Evolutionary conservation across 2,329 filamentous ascomycete species (phyloP).

Genomic region (Magnaporthiopsis incrustans): DNA sequence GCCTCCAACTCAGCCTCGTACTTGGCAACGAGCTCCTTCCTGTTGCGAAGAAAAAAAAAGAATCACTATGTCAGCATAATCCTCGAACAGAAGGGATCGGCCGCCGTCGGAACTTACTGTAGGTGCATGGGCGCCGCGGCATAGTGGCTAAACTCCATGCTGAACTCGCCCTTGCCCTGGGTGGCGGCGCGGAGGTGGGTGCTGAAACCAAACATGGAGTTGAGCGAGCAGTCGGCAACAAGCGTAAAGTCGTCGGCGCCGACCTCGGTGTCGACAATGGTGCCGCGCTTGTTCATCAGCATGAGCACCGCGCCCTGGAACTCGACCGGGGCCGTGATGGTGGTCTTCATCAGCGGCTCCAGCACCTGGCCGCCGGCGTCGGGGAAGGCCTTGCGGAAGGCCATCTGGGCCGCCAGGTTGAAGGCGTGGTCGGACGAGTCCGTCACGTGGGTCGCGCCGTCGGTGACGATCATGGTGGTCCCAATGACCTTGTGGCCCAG

Average conservation of each 20-base stretch:
- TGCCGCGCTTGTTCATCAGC: slow-evolving; percentile 91
- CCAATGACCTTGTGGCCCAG: slow-evolving; percentile 91
- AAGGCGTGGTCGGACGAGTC: slow-evolving; percentile 97
- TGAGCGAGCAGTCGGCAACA: slow-evolving; percentile 84
- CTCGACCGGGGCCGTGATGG: slow-evolving; percentile 89
- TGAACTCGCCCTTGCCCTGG: slow-evolving; percentile 97
- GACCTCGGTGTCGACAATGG: slow-evolving; percentile 92
- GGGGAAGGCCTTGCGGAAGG: slow-evolving; percentile 88
- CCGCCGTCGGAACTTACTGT: slow-evolving; percentile 54
- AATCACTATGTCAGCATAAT: slow-evolving; percentile 16
- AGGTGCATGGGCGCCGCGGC: slow-evolving; percentile 76
- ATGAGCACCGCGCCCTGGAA: slow-evolving; percentile 96
- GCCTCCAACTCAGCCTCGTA: slow-evolving; percentile 50
- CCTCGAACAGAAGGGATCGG: background rate
- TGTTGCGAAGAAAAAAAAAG: slow-evolving; percentile 17
- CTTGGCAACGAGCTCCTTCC: slow-evolving; percentile 52
- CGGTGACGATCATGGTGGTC: slow-evolving; percentile 83
- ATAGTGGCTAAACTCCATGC: slow-evolving; percentile 98
- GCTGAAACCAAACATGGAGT: slow-evolving; percentile 97
- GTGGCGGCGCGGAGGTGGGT: slow-evolving; percentile 85
- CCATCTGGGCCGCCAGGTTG: slow-evolving; percentile 88
- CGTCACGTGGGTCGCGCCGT: slow-evolving; percentile 94
- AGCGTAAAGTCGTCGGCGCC: slow-evolving; percentile 91
- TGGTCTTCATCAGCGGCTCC: slow-evolving; percentile 97
- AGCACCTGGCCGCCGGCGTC: slow-evolving; percentile 76